Conservation (phyloP, 2,329 filamentous ascomycete species). For the Cyphellophora attinorum region DNA sequence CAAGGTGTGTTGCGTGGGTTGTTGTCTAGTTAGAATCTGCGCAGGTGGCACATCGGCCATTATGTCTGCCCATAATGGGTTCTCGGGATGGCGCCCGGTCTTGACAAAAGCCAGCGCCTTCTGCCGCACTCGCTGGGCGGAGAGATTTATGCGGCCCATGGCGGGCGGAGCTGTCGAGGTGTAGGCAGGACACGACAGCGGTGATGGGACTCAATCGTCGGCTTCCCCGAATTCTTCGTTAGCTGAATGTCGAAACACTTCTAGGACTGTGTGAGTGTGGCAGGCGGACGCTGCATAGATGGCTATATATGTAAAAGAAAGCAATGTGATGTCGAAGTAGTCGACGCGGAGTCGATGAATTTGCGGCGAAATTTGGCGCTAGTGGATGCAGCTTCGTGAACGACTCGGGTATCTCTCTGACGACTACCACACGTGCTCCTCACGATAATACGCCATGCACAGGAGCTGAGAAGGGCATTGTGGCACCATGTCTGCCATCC, state of each 20-base stretch:
- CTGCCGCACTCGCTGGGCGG: constrained; percentile 35
- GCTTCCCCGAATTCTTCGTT: too few species aligned
- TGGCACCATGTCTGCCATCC: constrained; percentile 7
- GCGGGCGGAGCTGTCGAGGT: constrained; percentile 6
- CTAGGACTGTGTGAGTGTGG: too few species aligned
- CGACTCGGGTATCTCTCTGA: background rate
- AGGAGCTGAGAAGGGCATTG: constrained; percentile 3
- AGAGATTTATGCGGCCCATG: constrained; percentile 39
- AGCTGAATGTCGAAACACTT: too few species aligned
- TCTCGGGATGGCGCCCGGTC: constrained; percentile 24
- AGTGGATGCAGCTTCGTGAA: background rate
- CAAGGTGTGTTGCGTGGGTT: constrained; percentile 37
- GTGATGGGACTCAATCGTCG: too few species aligned
- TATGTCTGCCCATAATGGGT: constrained; percentile 47
- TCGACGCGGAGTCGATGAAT: too few species aligned
- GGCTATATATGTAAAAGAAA: too few species aligned
- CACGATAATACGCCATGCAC: background rate
- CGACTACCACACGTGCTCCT: background rate
- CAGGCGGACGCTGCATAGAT: too few species aligned
- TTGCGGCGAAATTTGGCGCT: background rate
- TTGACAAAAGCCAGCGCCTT: constrained; percentile 29
- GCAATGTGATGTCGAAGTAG: too few species aligned
- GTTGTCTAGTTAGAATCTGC: constrained; percentile 50
- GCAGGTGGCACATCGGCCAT: constrained; percentile 50
- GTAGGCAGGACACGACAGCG: too few species aligned